Evolutionary conservation across 2,329 filamentous ascomycete species (phyloP).

Genomic region (Cordyceps tenuipes): DNA sequence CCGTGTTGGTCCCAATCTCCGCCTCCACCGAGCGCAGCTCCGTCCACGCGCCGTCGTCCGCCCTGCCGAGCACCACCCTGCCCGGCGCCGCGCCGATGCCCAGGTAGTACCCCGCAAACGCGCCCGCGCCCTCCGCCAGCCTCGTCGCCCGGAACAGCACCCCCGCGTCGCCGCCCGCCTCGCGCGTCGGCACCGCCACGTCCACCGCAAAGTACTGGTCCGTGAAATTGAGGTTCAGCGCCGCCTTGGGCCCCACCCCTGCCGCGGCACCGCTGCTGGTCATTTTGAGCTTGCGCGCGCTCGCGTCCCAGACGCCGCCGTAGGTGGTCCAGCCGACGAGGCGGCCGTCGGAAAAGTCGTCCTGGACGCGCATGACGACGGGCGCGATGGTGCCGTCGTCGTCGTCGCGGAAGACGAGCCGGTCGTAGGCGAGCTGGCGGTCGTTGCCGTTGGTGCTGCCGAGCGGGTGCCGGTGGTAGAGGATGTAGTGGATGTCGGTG

Average conservation of each 20-base stretch:
- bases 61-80: constrained; percentile 18
- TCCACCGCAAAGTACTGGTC: constrained; percentile 25
- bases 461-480: constrained; percentile 36
- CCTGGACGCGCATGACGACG: constrained; percentile 35
- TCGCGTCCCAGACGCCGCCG: constrained; percentile 14
- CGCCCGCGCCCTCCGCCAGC: constrained; percentile 10
- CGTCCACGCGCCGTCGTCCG: constrained; percentile 4
- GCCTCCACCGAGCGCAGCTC: not conserved
- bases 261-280: not conserved
- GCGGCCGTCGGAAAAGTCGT: constrained; percentile 33
- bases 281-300: constrained; percentile 17
- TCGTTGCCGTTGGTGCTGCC: constrained; percentile 37
- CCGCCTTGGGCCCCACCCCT: constrained; percentile 18
- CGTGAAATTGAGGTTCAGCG: constrained; percentile 30
- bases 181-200: constrained; percentile 14
- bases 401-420: constrained; percentile 36
- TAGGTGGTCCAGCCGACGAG: constrained; percentile 29
- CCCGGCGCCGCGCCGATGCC: constrained; percentile 22
- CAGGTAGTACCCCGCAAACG: constrained; percentile 22
- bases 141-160: constrained; percentile 28
- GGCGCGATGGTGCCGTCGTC: constrained; percentile 34
- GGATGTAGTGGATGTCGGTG: constrained; percentile 39
- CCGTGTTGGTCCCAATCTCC: not conserved
- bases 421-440: constrained; percentile 38
- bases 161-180: constrained; percentile 20